Evolutionary conservation across 106 monocot species (phyloP), one percentile per base, ranked within the genome.

Genomic region (Dendrobium officinale): DNA sequence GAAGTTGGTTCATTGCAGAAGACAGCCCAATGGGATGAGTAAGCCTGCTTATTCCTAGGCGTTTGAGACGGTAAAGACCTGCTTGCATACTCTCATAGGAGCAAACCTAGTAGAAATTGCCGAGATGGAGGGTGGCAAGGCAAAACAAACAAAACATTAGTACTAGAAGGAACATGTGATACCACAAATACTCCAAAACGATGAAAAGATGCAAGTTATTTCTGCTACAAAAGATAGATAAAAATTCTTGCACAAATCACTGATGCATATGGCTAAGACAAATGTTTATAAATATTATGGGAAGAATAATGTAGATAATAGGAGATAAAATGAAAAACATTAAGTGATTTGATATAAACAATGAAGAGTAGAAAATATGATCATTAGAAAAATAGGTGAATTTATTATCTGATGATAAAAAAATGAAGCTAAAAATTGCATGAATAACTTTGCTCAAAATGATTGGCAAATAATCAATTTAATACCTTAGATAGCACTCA

Each of bases 31-130:
- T 82, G 68, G 95, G 90, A 42, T 86, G 88, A 16, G 91, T 93
- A 73, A 99, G 95, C 82, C 83, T 87, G 61, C 84, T 87, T 56
- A 99, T 99, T 79, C 98, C 98, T 75, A 99, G 87, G 54, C 80
- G 88, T 81, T 95, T 95, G 49, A 99, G 89, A 79, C 89, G 91
- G 78, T 91, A 87, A 78, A 92, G 84, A 9, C 98, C 98, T 85
- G 93, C 89, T 88, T 88, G 98, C 98, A 99, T 95, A 77, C 98
- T 95, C 81, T 99, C 98, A 82, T 93, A 95, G 49, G 82, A 93
- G 80, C 95, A 95, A 37, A 93, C 98, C 96, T 96, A 79, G 68
- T 77, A 20, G 61, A 13, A 13, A 13, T 51, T 13, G 13, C 51
- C 51, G 13, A 15, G 51, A 61, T 74, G 42, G 41, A 74, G 29